phyloP scores from a whole-genome alignment of 2,329 filamentous ascomycete genomes.

The Torrubiella hemipterigena region DNA sequence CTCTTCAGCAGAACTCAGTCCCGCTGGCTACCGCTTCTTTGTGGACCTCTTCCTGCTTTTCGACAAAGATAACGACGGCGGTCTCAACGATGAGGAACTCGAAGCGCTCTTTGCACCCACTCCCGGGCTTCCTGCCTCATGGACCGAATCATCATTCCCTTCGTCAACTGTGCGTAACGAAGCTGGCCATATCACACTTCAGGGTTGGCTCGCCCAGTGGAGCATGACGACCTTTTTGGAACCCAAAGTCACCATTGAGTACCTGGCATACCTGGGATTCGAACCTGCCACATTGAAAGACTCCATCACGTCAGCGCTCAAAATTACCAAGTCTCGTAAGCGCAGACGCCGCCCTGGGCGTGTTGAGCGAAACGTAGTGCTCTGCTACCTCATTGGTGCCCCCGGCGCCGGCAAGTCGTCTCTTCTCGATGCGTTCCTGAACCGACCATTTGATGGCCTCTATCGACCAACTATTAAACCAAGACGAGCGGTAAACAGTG shows the following conservation, averaged over 20 bases:
- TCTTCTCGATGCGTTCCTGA: constrained; percentile 82
- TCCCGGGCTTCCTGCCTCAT: constrained; percentile 75
- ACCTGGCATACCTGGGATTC: constrained; percentile 91
- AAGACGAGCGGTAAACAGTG: constrained; percentile 85
- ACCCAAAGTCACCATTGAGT: constrained; percentile 88
- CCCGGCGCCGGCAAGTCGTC: constrained; percentile 83
- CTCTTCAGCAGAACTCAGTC: constrained; percentile 86
- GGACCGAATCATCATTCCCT: constrained; percentile 82
- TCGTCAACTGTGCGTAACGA: constrained; percentile 92
- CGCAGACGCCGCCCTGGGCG: constrained; percentile 68
- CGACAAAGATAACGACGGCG: constrained; percentile 95
- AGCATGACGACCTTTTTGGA: constrained; percentile 98
- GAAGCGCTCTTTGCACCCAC: constrained; percentile 84
- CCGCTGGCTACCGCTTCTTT: constrained; percentile 91
- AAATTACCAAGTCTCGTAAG: constrained; percentile 86
- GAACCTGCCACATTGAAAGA: constrained; percentile 68
- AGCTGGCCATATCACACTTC: constrained; percentile 85
- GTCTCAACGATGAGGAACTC: constrained; percentile 76
- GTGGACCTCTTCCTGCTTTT: constrained; percentile 92
- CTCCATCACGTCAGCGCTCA: constrained; percentile 71
- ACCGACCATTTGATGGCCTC: constrained; percentile 68
- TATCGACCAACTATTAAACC: constrained; percentile 95
- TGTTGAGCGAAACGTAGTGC: constrained; percentile 87
- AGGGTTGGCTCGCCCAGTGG: constrained; percentile 98
- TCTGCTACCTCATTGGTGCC: constrained; percentile 84